phyloP scores from a whole-genome alignment of 2,329 filamentous ascomycete species.

The Zarea fungicola region DNA sequence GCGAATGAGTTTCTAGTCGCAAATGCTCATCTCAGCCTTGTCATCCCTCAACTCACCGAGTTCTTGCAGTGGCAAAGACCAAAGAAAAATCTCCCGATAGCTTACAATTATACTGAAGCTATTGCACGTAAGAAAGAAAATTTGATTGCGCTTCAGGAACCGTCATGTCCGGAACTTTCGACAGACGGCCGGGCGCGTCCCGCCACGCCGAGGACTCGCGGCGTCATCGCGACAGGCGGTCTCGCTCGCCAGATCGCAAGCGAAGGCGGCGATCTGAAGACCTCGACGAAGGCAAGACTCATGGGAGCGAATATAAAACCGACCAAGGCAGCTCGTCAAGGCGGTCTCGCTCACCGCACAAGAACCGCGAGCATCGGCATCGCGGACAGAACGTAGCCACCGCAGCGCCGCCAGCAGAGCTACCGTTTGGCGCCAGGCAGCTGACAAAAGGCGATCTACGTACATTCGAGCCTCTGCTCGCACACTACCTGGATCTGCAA shows the following conservation, averaged over 20 bases:
- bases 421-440: constrained; percentile 62
- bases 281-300: neutral
- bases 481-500: constrained; percentile 81
- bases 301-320: constrained; percentile 1
- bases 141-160: no score
- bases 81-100: no score
- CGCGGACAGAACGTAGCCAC: constrained; percentile 11
- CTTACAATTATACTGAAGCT: neutral
- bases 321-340: constrained; percentile 6
- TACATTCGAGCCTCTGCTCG: constrained; percentile 66
- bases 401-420: constrained; percentile 16
- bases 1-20: no score
- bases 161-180: neutral
- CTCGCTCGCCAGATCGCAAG: constrained; percentile 15
- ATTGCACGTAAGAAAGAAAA: neutral
- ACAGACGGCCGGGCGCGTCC: neutral
- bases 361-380: constrained; percentile 9
- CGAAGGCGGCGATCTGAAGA: constrained; percentile 10
- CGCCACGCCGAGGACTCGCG: neutral
- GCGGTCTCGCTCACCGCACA: constrained; percentile 11
- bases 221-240: constrained; percentile 10
- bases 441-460: constrained; percentile 66
- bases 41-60: neutral
- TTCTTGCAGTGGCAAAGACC: no score
- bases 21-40: no score